Base-by-base conservation (phyloP, 176 grass and related monocot species). In the Eleusine coracana region DNA sequence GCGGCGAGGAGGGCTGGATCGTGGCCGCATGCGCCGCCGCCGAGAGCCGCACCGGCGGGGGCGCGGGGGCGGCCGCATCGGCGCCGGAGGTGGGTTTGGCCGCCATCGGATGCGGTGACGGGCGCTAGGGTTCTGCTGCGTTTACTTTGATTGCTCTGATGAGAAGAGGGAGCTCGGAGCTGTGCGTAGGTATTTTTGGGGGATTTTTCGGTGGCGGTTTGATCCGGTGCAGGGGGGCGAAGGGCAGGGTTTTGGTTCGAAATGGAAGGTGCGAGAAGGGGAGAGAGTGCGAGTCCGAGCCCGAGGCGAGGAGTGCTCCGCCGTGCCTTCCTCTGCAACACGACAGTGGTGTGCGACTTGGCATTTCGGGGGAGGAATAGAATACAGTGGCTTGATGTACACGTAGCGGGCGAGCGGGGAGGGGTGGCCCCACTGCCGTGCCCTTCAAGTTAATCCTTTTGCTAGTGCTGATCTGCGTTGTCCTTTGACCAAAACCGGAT, bases 1-100 rank as follows among this genome's bases (percentile, higher is more conserved):
- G 87, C 61, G 91, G 87, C 10, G 91, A 90, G 81, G 72, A 82
- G 25, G 91, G 88, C 62, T 89, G 91, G 78, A 93, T 93, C 80
- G 85, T 18, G 12, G 61, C 40, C n/a, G 49, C 67, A 39, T 54
- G 64, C 42, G 59, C 87, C 59, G 77, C 60, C 51, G 84, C 71
- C 50, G 87, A 79, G 10, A 71, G 80, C 13, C 84, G 75, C 80
- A 80, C 85, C 41, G 85, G 56, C 44, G 91, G 27, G 21, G 88
- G 73, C 16, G 68, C 9, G 39, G 74, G 40, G 11, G 70, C 60
- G 50, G 63, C 63, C 42, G 55, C 29, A 68, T 56, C 80, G 78
- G 71, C 29, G 70, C 73, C 66, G 58, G 61, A 44, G 76, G 86
- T 77, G 37, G 78, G 63, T 42, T 86, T 82, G 74, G 83, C 78